Conservation (phyloP, 169 alveolate genomes). For the Babesia divergens region DNA sequence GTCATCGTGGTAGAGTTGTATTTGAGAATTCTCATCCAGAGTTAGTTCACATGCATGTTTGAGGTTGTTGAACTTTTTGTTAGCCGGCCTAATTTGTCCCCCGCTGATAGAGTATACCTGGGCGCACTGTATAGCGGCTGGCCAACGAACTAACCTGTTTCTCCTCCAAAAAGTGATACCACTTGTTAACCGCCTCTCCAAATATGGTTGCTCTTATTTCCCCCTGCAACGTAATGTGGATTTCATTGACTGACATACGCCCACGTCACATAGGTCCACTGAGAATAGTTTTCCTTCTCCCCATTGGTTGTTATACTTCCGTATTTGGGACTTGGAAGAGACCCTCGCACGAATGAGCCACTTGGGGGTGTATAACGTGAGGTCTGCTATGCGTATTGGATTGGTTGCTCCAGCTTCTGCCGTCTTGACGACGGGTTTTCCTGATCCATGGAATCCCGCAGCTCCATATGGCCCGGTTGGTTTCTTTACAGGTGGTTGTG, state of each 20-base stretch:
- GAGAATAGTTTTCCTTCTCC: conserved; percentile 64
- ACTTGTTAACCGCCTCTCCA: conserved; percentile 78
- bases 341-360: conserved; percentile 63
- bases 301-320: conserved; percentile 62
- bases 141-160: conserved; percentile 51
- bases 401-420: neutral
- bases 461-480: conserved; percentile 1
- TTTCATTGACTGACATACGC: conserved; percentile 4
- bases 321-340: conserved; percentile 41
- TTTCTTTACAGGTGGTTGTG: neutral
- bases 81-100: conserved; percentile 72
- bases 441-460: neutral
- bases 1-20: conserved; percentile 67
- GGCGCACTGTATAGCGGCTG: neutral
- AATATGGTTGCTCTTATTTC: conserved; percentile 73
- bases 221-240: conserved; percentile 1
- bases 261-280: conserved; percentile 53
- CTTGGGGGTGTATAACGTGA: conserved; percentile 61
- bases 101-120: conserved; percentile 72
- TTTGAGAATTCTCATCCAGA: conserved; percentile 70
- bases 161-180: conserved; percentile 73
- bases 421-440: conserved; percentile 14
- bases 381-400: conserved; percentile 37
- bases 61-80: conserved; percentile 69
- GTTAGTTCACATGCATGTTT: conserved; percentile 71